Conservation (phyloP, 73 alveolate species). For the Tetrahymena elliotti region DNA sequence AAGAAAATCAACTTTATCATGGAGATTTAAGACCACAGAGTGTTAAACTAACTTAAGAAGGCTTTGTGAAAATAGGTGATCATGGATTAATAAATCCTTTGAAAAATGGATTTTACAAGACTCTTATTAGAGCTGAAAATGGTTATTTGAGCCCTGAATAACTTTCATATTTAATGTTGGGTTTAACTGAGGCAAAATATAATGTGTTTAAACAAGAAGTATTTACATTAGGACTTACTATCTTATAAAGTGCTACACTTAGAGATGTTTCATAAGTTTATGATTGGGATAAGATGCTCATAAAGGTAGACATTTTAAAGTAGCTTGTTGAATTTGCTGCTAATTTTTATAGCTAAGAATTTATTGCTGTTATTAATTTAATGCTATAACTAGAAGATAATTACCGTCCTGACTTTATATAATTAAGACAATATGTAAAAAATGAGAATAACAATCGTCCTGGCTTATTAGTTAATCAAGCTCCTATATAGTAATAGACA, state of each 20-base stretch:
- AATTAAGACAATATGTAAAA: neutral
- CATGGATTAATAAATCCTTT: neutral
- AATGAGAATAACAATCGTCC: neutral
- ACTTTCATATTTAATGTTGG: neutral
- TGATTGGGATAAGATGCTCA: neutral
- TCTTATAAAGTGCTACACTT: neutral
- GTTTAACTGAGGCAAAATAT: neutral
- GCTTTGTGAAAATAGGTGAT: neutral
- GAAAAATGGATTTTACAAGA: neutral
- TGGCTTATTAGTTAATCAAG: neutral
- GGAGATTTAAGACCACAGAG: neutral
- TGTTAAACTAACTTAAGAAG: neutral
- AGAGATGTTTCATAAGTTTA: neutral
- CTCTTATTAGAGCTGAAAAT: neutral
- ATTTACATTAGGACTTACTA: neutral
- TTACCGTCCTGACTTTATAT: neutral
- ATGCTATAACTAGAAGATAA: neutral
- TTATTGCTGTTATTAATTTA: neutral
- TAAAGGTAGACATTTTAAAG: neutral
- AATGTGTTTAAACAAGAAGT: neutral
- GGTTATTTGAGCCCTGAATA: neutral
- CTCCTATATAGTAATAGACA: neutral
- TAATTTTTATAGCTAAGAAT: neutral
- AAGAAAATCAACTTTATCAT: neutral
- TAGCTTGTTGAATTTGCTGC: neutral